A percentile compares a stretch with the other conserved stretches of the same genome.
Conservation (phyloP, 768 basidiomycete genomes). For the Termitomyces sp. region DNA sequence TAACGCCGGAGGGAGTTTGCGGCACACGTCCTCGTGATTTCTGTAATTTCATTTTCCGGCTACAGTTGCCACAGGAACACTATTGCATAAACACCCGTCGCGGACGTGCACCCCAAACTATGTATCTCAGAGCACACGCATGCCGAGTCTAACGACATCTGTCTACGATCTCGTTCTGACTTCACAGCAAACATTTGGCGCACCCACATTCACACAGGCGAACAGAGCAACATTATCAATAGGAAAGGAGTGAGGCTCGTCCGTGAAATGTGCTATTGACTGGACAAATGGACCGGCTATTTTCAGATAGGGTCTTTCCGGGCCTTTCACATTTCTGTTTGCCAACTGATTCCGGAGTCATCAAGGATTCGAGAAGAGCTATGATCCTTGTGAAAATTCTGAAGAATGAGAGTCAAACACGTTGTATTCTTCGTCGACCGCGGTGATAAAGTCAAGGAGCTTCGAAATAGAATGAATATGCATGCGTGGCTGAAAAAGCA, state of each 20-base stretch:
- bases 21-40: slow-evolving; percentile 3
- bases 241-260: background rate
- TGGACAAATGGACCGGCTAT: no score
- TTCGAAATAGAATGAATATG: slow-evolving; percentile 3
- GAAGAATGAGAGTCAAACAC: slow-evolving; percentile 1
- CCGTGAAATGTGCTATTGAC: background rate
- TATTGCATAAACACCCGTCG: no score
- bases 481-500: background rate
- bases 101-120: background rate
- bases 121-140: background rate
- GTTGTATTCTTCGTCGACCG: slow-evolving; percentile 16
- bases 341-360: background rate
- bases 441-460: slow-evolving; percentile 16
- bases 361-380: slow-evolving; percentile 4
- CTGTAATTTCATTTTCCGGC: background rate
- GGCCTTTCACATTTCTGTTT: no score
- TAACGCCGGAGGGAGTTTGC: background rate
- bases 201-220: background rate
- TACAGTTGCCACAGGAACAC: background rate
- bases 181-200: background rate
- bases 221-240: background rate
- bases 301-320: no score
- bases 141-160: background rate
- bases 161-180: background rate
- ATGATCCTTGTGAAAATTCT: background rate